A percentile compares a stretch with the other conserved stretches of the same genome.
Conservation (phyloP, 1,284 basidiomycete genomes). For the Phellopilus nigrolimitatus region DNA sequence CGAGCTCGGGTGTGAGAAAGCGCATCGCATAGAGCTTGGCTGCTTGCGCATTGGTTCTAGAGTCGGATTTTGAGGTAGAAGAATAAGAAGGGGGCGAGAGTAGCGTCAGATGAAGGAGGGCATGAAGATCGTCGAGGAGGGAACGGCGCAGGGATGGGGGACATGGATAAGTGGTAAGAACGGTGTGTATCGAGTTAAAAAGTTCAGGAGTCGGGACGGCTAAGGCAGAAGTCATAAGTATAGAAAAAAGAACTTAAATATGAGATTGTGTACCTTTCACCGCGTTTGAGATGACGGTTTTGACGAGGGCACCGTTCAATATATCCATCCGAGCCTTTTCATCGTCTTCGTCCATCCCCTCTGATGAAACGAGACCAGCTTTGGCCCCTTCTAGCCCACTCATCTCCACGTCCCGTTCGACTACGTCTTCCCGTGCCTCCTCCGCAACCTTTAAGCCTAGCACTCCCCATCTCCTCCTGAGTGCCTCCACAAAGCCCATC, state of each 20-base stretch:
- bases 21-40: slow-evolving; percentile 50
- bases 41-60: slow-evolving; percentile 30
- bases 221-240: slow-evolving; percentile 27
- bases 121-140: slow-evolving; percentile 54
- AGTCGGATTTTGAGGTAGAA: neutral
- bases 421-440: slow-evolving; percentile 30
- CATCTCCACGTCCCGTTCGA: slow-evolving; percentile 26
- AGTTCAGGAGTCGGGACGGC: slow-evolving; percentile 56
- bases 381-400: slow-evolving; percentile 28
- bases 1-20: slow-evolving; percentile 34
- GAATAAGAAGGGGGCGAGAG: slow-evolving; percentile 25
- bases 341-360: slow-evolving; percentile 34
- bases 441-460: slow-evolving; percentile 51
- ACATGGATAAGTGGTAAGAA: slow-evolving; percentile 53
- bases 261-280: slow-evolving; percentile 47
- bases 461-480: slow-evolving; percentile 78
- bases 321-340: slow-evolving; percentile 54
- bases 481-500: slow-evolving; percentile 80
- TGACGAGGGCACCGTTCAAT: slow-evolving; percentile 68
- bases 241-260: neutral
- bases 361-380: slow-evolving; percentile 25
- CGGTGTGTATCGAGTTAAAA: slow-evolving; percentile 49
- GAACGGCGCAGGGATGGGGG: slow-evolving; percentile 40
- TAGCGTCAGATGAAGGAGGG: slow-evolving; percentile 39
- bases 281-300: slow-evolving; percentile 60